Evolutionary conservation across 306 rosid genomes (phyloP).

Genomic region (Vachellia pachyceras): DNA sequence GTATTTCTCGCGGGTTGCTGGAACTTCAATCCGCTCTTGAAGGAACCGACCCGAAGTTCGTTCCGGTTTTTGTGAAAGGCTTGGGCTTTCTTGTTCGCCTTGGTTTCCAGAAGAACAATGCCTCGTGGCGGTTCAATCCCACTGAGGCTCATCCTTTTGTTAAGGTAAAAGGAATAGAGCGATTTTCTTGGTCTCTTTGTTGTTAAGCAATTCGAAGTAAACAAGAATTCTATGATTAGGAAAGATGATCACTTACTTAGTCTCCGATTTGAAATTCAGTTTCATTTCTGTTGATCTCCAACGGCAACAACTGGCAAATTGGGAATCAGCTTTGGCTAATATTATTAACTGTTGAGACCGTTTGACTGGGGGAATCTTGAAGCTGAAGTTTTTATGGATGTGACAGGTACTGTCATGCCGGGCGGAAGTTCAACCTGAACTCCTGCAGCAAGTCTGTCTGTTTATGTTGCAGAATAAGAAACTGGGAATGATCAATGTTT

Average conservation of each 20-base stretch:
- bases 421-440: constrained; percentile 74
- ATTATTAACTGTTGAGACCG: not conserved
- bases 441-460: constrained; percentile 75
- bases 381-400: constrained; percentile 36
- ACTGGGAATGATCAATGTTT: constrained; percentile 65
- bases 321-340: constrained; percentile 8
- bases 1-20: constrained; percentile 54
- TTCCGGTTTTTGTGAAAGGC: constrained; percentile 73
- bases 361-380: constrained; percentile 28
- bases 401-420: constrained; percentile 76
- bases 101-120: constrained; percentile 62
- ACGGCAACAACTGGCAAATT: not conserved
- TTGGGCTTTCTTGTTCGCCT: constrained; percentile 70
- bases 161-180: constrained; percentile 48
- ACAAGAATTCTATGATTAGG: not conserved
- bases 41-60: constrained; percentile 63
- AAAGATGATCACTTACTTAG: not conserved
- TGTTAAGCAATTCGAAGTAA: not conserved
- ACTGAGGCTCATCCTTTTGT: constrained; percentile 69
- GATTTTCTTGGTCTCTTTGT: not conserved
- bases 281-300: constrained; percentile 2
- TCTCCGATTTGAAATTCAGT: not conserved
- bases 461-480: constrained; percentile 65
- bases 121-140: constrained; percentile 48
- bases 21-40: constrained; percentile 86